phyloP scores from a whole-genome alignment of 164 flowering plant species.

The Chloranthus sessilifolius region DNA sequence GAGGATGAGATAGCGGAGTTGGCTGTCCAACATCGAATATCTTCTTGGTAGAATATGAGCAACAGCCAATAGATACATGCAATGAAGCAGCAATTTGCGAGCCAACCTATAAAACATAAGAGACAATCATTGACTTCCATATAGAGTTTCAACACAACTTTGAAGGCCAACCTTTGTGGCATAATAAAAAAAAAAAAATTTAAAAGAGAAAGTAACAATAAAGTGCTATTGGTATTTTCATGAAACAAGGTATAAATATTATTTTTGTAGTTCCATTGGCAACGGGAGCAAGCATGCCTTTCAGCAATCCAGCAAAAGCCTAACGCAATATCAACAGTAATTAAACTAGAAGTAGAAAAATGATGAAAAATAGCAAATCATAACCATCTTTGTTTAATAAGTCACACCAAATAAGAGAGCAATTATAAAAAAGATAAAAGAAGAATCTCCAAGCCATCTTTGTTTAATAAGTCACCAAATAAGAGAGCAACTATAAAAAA shows the following conservation, averaged over 20 bases:
- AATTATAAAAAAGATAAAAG: no score
- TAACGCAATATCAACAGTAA: no score
- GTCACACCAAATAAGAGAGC: no score
- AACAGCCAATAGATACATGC: constrained; percentile 23
- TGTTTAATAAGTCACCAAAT: no score
- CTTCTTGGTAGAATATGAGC: constrained; percentile 36
- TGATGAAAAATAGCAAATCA: no score
- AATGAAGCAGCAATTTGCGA: constrained; percentile 2
- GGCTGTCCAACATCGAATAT: constrained; percentile 77
- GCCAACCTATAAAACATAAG: constrained; percentile 9
- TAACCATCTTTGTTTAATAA: no score
- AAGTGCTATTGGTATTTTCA: background rate
- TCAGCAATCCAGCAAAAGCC: no score
- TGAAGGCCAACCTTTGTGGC: background rate
- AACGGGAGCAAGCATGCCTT: no score
- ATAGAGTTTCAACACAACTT: background rate
- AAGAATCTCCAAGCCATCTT: no score
- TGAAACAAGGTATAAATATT: background rate
- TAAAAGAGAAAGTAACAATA: background rate
- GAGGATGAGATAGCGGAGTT: constrained; percentile 74
- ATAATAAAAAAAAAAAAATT: background rate
- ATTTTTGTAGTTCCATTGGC: no score
- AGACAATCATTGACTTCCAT: background rate
- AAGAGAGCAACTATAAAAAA: no score
- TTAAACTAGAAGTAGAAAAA: no score